Conservation (phyloP, 345 rosid species). For the Eucalyptus sp. region DNA sequence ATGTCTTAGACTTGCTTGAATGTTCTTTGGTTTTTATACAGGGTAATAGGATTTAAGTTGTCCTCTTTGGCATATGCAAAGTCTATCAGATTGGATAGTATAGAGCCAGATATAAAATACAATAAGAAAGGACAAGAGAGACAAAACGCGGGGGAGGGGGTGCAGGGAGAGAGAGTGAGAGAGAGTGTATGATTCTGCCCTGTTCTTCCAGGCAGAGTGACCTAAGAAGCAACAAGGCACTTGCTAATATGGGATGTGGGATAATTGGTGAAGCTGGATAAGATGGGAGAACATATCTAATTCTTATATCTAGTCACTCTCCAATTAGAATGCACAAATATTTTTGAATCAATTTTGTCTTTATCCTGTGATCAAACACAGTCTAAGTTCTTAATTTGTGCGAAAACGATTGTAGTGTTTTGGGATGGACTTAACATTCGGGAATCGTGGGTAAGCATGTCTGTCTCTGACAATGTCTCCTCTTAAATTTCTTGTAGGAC, state of each 20-base stretch:
- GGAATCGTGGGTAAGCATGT: too few relatives aligned
- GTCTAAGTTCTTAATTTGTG: not conserved
- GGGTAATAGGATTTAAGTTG: not conserved
- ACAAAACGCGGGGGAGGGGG: fast-evolving
- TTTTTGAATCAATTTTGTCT: not conserved
- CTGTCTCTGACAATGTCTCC: not conserved
- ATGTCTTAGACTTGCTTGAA: not conserved
- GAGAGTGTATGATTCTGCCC: too few relatives aligned
- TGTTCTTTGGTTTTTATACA: not conserved
- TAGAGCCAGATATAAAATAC: too few relatives aligned
- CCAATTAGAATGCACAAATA: not conserved
- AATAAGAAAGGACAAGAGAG: too few relatives aligned
- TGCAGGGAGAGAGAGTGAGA: too few relatives aligned
- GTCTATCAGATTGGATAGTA: too few relatives aligned
- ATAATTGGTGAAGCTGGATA: not conserved
- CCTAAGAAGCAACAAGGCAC: not conserved
- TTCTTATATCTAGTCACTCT: not conserved
- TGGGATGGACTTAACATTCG: not conserved
- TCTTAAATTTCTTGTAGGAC: slow-evolving; percentile 35
- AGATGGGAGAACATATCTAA: not conserved
- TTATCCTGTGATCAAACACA: not conserved
- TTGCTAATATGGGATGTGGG: not conserved
- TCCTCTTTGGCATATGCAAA: not conserved
- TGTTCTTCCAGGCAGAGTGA: not conserved
- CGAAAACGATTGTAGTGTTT: not conserved